Conservation (phyloP, 768 basidiomycete genomes). For the Kondoa subrosea region DNA sequence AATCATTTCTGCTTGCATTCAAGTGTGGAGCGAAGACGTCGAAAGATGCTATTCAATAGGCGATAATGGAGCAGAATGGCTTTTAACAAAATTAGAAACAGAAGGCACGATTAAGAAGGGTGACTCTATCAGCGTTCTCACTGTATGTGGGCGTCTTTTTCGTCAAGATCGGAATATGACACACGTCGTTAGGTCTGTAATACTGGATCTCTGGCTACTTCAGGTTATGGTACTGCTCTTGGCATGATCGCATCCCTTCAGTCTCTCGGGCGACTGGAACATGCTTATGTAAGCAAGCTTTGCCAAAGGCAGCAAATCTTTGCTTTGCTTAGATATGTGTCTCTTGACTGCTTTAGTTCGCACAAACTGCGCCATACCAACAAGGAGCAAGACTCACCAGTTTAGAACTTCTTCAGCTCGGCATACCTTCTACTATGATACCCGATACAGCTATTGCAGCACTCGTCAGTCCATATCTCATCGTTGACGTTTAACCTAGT, state of each 20-base stretch:
- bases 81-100: conserved; percentile 41
- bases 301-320: no score
- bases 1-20: conserved; percentile 52
- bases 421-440: conserved; percentile 78
- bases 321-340: no score
- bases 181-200: conserved; percentile 82
- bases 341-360: no score
- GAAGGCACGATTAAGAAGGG: conserved; percentile 33
- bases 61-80: conserved; percentile 69
- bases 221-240: conserved; percentile 86
- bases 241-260: conserved; percentile 83
- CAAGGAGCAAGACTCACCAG: conserved; percentile 81
- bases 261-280: conserved; percentile 55
- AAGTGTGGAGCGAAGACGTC: conserved; percentile 72
- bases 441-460: conserved; percentile 97
- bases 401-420: conserved; percentile 65
- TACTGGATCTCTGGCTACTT: conserved; percentile 89
- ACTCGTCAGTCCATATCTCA: conserved; percentile 39
- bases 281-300: no score
- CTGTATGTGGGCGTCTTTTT: no score
- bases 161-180: no score
- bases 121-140: conserved; percentile 57
- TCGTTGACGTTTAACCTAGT: conserved; percentile 29
- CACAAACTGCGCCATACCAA: conserved; percentile 86
- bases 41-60: conserved; percentile 74